Conservation (phyloP, 495 filamentous ascomycete species). For the Penicillium angulare region DNA sequence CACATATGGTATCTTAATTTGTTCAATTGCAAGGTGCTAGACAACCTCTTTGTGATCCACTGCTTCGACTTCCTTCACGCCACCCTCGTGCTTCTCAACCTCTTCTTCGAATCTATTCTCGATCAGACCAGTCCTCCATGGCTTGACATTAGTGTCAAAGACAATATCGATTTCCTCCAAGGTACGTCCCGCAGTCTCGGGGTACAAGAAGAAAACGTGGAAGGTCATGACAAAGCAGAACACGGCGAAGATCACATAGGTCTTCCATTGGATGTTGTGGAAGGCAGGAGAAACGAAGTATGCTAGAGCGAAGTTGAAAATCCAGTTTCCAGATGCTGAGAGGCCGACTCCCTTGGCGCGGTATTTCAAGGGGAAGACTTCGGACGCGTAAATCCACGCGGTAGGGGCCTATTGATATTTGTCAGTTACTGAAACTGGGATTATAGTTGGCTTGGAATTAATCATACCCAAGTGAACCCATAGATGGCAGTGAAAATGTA, state of each 20-base stretch:
- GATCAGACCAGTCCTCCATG: conserved; percentile 27
- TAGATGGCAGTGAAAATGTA: conserved; percentile 79
- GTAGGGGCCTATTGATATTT: conserved; percentile 52
- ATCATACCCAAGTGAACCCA: conserved; percentile 58
- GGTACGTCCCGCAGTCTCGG: conserved; percentile 68
- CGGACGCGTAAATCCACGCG: conserved; percentile 73
- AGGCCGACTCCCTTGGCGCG: conserved; percentile 69
- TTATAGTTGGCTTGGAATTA: neutral
- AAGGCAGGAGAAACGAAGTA: conserved; percentile 71
- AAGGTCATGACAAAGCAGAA: conserved; percentile 62
- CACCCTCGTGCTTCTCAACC: conserved; percentile 19
- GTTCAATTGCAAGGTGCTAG: too few species aligned
- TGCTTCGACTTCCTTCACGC: conserved; percentile 2
- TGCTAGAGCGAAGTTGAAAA: conserved; percentile 73
- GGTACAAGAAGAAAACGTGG: conserved; percentile 67
- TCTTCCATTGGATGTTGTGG: conserved; percentile 68
- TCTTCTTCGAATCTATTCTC: conserved; percentile 27
- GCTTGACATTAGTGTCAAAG: conserved; percentile 30
- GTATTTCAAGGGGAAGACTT: conserved; percentile 74
- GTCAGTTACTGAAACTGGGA: neutral
- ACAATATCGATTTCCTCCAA: conserved; percentile 65
- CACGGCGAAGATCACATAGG: conserved; percentile 73
- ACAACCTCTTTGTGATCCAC: conserved; percentile 19
- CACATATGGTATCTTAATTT: too few species aligned
- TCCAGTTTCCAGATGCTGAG: conserved; percentile 68